These are phyloP conservation scores for Phyllosticta citriasiana DNA, from an alignment of 2,329 filamentous ascomycete species.

Conservation along the genomic window DNA sequence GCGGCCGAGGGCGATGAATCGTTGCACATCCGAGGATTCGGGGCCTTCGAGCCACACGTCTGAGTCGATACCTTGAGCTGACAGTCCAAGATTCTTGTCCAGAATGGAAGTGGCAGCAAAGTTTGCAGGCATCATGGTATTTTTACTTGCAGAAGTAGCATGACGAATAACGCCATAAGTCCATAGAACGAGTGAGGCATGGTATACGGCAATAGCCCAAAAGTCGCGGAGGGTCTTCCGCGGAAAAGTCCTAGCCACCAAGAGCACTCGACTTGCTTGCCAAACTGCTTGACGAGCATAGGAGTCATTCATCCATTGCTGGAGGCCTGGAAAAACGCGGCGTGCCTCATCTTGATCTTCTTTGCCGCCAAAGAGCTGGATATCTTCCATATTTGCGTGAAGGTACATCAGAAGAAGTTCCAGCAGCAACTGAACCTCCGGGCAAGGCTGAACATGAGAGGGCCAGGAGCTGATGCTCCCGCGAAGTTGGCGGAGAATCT, in stretches of 20 bases:
- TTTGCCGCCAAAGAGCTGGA: slow-evolving; percentile 58
- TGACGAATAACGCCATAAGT: slow-evolving; percentile 4
- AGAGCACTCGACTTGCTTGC: slow-evolving; percentile 58
- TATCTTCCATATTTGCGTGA: slow-evolving; percentile 53
- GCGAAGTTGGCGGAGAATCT: slow-evolving; percentile 44
- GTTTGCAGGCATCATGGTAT: neutral
- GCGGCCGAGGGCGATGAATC: slow-evolving; percentile 49
- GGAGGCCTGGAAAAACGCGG: slow-evolving; percentile 47
- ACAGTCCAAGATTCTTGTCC: neutral
- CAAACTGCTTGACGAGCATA: slow-evolving; percentile 53
- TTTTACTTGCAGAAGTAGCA: neutral
- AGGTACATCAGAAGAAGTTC: slow-evolving; percentile 53
- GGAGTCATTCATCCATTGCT: slow-evolving; percentile 47
- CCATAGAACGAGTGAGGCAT: slow-evolving; percentile 60
- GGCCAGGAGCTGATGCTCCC: slow-evolving; percentile 30
- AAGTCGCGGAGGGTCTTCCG: slow-evolving; percentile 51
- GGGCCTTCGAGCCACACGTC: slow-evolving; percentile 45
- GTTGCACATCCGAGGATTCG: slow-evolving; percentile 43
- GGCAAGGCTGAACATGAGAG: slow-evolving; percentile 4
- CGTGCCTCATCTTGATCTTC: slow-evolving; percentile 57
- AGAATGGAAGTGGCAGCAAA: neutral
- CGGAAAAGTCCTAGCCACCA: slow-evolving; percentile 46
- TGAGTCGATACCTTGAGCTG: neutral
- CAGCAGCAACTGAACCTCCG: slow-evolving; percentile 23
- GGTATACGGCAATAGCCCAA: slow-evolving; percentile 58